phyloP scores from a whole-genome alignment of 2,329 filamentous ascomycete genomes.

The Aspergillus floridensis region DNA sequence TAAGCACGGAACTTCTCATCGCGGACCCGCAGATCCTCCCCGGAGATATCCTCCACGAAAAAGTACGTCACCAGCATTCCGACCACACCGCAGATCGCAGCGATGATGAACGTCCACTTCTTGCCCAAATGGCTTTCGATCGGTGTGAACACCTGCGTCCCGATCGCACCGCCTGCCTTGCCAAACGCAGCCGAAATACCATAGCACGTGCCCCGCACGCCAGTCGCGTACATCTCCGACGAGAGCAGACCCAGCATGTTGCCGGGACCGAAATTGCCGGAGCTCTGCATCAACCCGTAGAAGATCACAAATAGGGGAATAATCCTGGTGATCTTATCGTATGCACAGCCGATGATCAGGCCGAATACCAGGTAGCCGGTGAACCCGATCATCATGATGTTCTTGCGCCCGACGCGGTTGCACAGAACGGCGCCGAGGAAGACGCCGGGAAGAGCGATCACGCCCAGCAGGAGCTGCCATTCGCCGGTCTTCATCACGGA shows the following conservation, averaged over 20 bases:
- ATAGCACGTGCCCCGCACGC: conserved; percentile 1
- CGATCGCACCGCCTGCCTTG: conserved; percentile 1
- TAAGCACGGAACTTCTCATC: conserved; percentile 2
- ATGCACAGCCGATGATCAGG: conserved; percentile 1
- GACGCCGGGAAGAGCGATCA: conserved; percentile 1
- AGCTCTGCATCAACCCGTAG: conserved; percentile 6
- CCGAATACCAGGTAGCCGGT: conserved; percentile 4
- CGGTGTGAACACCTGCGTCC: conserved; percentile 3
- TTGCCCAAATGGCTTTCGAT: conserved; percentile 1
- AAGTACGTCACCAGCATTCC: conserved; percentile 1
- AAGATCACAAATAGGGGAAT: conserved; percentile 3
- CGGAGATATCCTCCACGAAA: background rate
- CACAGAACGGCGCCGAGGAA: conserved; percentile 4
- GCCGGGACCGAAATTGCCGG: background rate
- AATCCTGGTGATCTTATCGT: conserved; percentile 4
- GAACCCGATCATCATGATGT: conserved; percentile 5
- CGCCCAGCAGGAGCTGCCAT: conserved; percentile 4
- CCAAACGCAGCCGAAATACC: conserved; percentile 1
- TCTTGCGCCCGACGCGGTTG: conserved; percentile 2
- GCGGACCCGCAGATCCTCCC: background rate
- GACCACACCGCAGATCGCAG: conserved; percentile 1
- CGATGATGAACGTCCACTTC: conserved; percentile 3
- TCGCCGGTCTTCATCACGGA: conserved; percentile 1
- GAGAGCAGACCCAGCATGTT: background rate
- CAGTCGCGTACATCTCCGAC: conserved; percentile 2